These are phyloP conservation scores for Truncatella angustata DNA, from an alignment of 2,329 filamentous ascomycete species.

Conservation along the genomic window DNA sequence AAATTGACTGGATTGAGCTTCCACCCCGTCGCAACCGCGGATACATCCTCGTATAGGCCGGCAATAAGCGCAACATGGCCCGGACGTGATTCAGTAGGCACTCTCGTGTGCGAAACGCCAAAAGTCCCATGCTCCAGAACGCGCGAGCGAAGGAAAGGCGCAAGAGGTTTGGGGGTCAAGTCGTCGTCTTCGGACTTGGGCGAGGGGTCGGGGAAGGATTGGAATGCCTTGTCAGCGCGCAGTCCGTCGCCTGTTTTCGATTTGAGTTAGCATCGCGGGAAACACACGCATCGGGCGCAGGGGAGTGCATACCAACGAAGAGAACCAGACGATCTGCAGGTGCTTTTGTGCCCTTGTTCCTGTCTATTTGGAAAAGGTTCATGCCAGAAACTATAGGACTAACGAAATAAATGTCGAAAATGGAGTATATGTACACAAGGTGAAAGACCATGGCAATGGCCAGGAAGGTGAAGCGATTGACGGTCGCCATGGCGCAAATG, in stretches of 20 bases:
- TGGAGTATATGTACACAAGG: constrained; percentile 88
- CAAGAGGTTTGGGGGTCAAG: constrained; percentile 73
- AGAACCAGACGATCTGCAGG: constrained; percentile 89
- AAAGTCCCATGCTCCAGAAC: constrained; percentile 91
- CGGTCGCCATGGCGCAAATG: constrained; percentile 45
- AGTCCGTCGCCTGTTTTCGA: constrained; percentile 73
- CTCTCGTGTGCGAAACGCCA: constrained; percentile 93
- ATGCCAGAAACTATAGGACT: constrained; percentile 97
- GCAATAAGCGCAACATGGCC: constrained; percentile 97
- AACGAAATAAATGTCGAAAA: constrained; percentile 98
- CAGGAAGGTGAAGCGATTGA: constrained; percentile 76
- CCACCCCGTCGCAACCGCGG: constrained; percentile 95
- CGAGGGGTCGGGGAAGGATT: constrained; percentile 86
- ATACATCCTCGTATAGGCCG: constrained; percentile 96
- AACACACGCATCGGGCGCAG: neutral
- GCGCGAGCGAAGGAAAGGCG: constrained; percentile 86
- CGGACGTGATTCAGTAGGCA: constrained; percentile 93
- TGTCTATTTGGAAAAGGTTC: constrained; percentile 73
- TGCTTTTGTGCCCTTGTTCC: constrained; percentile 56
- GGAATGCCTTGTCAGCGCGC: constrained; percentile 96
- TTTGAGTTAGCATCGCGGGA: constrained; percentile 2
- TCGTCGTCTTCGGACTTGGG: constrained; percentile 59
- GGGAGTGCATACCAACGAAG: constrained; percentile 70
- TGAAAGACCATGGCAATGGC: constrained; percentile 90
- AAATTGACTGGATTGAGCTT: constrained; percentile 98